Conservation (phyloP, 176 grass and related monocot species). For the Miscanthus lutarioriparius region DNA sequence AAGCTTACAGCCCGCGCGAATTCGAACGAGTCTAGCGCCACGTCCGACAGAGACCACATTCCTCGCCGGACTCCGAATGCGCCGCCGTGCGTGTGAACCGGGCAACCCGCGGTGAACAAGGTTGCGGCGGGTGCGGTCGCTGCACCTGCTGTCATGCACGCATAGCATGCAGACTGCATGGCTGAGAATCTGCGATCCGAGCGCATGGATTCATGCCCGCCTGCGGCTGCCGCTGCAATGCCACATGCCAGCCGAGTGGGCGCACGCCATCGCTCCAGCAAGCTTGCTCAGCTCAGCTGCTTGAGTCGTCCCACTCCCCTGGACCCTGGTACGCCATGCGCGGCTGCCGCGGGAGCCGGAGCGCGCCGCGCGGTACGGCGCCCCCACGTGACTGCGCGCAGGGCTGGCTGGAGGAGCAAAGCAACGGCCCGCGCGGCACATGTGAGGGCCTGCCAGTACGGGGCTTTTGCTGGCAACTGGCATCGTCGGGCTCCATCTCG, state of each 20-base stretch:
- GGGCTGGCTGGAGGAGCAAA: not conserved
- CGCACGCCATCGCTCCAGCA: no score
- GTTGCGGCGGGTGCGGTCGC: not conserved
- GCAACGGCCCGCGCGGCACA: not conserved
- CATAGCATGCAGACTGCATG: not conserved
- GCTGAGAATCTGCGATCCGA: not conserved
- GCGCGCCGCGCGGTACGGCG: not conserved
- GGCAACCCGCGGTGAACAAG: not conserved
- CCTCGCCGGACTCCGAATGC: not conserved
- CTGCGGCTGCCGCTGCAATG: not conserved
- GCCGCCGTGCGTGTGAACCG: conserved; percentile 15
- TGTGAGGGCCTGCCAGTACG: not conserved
- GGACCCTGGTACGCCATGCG: not conserved
- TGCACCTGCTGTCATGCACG: not conserved
- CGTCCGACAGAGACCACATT: not conserved
- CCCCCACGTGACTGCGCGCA: conserved; percentile 3
- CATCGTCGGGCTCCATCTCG: not conserved
- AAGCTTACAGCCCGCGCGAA: not conserved
- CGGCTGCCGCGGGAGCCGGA: not conserved
- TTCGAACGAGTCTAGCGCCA: not conserved
- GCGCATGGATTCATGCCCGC: not conserved
- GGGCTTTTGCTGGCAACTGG: not conserved
- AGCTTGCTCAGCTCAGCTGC: not conserved
- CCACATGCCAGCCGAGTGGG: not conserved
- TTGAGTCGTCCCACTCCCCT: no score